Percentiles rank a stretch among this genome's conserved stretches.
Evolutionary conservation across 371 early-diverging fungal genomes (phyloP).

Genomic region (Mucor circinelloides): DNA sequence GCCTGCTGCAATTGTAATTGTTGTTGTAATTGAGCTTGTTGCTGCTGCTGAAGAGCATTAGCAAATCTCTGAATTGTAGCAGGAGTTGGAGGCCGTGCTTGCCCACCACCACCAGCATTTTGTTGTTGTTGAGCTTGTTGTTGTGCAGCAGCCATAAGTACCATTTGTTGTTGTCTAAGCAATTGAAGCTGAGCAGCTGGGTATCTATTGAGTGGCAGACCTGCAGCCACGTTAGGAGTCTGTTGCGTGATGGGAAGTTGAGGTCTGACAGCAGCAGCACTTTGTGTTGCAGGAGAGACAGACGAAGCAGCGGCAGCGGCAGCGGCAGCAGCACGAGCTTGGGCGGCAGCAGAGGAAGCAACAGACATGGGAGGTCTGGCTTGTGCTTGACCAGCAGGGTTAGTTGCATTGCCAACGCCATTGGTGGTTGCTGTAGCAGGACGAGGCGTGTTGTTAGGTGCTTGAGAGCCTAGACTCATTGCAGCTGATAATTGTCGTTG

Average conservation of each 20-base stretch:
- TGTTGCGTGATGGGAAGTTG: slow-evolving; percentile 29
- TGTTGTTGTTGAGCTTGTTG: slow-evolving; percentile 25
- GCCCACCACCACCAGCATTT: slow-evolving; percentile 22
- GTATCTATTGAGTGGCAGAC: slow-evolving; percentile 40
- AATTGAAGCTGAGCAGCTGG: slow-evolving; percentile 55
- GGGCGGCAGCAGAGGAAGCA: slow-evolving; percentile 12
- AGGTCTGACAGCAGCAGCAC: slow-evolving; percentile 25
- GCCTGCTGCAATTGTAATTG: slow-evolving; percentile 18
- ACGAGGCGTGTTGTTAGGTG: slow-evolving; percentile 5
- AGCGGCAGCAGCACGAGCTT: slow-evolving; percentile 22
- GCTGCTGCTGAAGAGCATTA: slow-evolving; percentile 15
- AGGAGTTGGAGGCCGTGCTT: slow-evolving; percentile 25
- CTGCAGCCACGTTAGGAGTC: slow-evolving; percentile 23
- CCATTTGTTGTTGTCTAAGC: slow-evolving; percentile 52
- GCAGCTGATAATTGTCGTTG: slow-evolving; percentile 66
- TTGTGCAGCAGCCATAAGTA: slow-evolving; percentile 38
- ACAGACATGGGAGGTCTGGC: slow-evolving; percentile 3
- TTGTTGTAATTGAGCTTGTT: slow-evolving; percentile 11
- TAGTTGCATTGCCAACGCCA: not conserved
- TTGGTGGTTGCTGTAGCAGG: not conserved
- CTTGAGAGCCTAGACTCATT: slow-evolving; percentile 26
- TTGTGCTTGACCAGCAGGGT: slow-evolving; percentile 7
- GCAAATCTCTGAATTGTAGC: slow-evolving; percentile 34
- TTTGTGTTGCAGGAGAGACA: slow-evolving; percentile 26
- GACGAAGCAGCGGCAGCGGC: slow-evolving; percentile 19